Evolutionary conservation across 192 early-diverging fungal species (phyloP), one percentile per base, ranked within the genome.

Genomic region (Umbelopsis vinacea): DNA sequence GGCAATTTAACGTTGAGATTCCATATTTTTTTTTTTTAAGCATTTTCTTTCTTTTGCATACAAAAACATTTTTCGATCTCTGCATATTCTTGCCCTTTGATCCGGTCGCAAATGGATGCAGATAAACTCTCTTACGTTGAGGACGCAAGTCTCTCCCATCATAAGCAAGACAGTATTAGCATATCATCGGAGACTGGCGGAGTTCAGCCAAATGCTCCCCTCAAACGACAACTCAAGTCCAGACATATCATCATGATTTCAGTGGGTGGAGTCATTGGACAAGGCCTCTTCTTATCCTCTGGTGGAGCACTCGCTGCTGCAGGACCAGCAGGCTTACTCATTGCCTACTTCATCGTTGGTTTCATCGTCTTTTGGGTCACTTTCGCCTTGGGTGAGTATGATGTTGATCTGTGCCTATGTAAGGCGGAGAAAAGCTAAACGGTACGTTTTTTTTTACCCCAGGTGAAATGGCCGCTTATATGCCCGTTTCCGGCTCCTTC

Each of bases 401-500:
- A 89, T 4, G 84, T 91, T 2, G 80, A 87, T 37, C 88, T 91
- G 22, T 91, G 89, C 9, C 83, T 89, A 9, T 82, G 29, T 1
- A 29, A 84, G 2, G 15, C 14, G 57, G 15, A 4, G 90, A 88
- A 33, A 81, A 88, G 11, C 89, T 88, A 71, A 86, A 81, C 29
- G 29, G 29, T 72, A 82, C 81, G 40, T 88, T 79, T 89, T 84
- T n/a, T 89, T 86, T 29, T 79, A n/a, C n/a, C n/a, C n/a, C 94
- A 68, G 92, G 89, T 60, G 92, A 94, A 57, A 90, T 95, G 87
- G 90, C 92, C 0, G 89, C 92, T 0, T 83, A 87, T 52, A 90
- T 97, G 17, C 92, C 94, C 6, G 87, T 92, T 0, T 87, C 93
- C 0, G 95, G 94, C 33, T 89, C 93, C 8, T 96, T 96, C 71